Conservation (phyloP, 2,329 filamentous ascomycete genomes). For the Aspergillus aculeatus region DNA sequence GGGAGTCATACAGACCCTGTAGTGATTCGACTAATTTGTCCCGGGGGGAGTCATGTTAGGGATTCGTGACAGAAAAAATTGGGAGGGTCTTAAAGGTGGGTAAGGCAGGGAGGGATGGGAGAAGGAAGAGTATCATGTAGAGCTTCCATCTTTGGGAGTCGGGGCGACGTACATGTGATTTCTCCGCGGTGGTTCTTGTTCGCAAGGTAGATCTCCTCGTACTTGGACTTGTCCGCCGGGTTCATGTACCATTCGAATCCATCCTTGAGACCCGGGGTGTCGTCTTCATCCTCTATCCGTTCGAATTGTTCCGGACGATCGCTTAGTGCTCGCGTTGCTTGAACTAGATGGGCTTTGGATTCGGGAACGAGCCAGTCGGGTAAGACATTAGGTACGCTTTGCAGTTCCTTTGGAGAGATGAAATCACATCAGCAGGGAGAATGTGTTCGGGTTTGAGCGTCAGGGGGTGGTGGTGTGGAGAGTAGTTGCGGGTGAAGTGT, state of each 20-base stretch:
- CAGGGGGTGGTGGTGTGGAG: background rate
- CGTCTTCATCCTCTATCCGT: slow-evolving; percentile 73
- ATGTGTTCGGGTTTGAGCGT: background rate
- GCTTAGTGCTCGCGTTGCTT: slow-evolving; percentile 75
- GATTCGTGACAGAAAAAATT: background rate
- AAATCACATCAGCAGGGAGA: slow-evolving; percentile 9
- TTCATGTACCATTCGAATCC: slow-evolving; percentile 99
- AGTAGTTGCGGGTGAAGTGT: background rate
- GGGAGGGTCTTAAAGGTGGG: no score
- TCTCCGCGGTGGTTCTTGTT: slow-evolving; percentile 86
- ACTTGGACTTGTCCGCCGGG: slow-evolving; percentile 84
- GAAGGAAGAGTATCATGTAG: no score
- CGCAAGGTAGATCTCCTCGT: slow-evolving; percentile 95
- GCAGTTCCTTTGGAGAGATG: slow-evolving; percentile 68
- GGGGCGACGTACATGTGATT: slow-evolving; percentile 62
- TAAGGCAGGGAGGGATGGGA: no score
- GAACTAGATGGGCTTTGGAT: slow-evolving; percentile 86
- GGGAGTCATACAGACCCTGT: slow-evolving; percentile 74
- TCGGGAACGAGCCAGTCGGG: slow-evolving; percentile 98
- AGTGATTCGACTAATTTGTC: slow-evolving; percentile 65
- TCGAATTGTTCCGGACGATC: slow-evolving; percentile 82
- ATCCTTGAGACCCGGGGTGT: slow-evolving; percentile 82
- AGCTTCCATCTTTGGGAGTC: background rate
- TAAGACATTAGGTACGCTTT: slow-evolving; percentile 78
- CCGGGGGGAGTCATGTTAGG: slow-evolving; percentile 22